phyloP scores from a whole-genome alignment of 2,329 filamentous ascomycete genomes.

The Ophiostoma quercus region DNA sequence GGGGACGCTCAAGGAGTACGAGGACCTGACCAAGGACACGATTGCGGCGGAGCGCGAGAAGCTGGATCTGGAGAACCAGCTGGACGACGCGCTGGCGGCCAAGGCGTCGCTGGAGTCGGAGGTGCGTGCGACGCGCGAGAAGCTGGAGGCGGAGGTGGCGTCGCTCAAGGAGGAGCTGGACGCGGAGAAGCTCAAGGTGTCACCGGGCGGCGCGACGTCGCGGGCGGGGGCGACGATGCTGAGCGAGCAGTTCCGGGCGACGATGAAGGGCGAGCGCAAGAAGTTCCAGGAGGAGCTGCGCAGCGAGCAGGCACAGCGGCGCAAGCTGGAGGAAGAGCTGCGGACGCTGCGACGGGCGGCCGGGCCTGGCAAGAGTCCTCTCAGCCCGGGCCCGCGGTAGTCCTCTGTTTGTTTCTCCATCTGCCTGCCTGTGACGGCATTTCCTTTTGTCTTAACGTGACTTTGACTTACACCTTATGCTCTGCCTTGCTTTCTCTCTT shows the following conservation, averaged over 20 bases:
- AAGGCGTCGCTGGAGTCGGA: slow-evolving; percentile 39
- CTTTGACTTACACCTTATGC: slow-evolving; percentile 10
- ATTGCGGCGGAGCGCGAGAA: slow-evolving; percentile 48
- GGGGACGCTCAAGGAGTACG: slow-evolving; percentile 47
- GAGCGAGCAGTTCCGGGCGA: slow-evolving; percentile 52
- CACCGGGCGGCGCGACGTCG: slow-evolving; percentile 33
- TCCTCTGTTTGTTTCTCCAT: neutral
- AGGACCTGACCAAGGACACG: slow-evolving; percentile 50
- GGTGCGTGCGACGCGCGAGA: slow-evolving; percentile 35
- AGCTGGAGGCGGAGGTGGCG: slow-evolving; percentile 41
- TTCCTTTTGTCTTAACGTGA: slow-evolving; percentile 1
- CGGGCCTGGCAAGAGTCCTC: slow-evolving; percentile 41
- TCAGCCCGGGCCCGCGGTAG: slow-evolving; percentile 41
- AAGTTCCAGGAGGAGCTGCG: slow-evolving; percentile 52
- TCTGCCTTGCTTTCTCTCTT: neutral
- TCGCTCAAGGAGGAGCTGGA: slow-evolving; percentile 50
- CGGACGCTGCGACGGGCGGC: slow-evolving; percentile 40
- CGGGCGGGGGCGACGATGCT: slow-evolving; percentile 47
- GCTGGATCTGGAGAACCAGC: slow-evolving; percentile 41
- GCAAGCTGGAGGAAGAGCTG: slow-evolving; percentile 50
- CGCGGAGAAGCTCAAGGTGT: slow-evolving; percentile 43
- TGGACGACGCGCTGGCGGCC: slow-evolving; percentile 39
- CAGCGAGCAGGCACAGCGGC: slow-evolving; percentile 45
- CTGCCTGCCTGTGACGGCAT: neutral
- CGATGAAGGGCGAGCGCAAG: slow-evolving; percentile 53